These are phyloP conservation scores for Marchantia polymorpha DNA, from an alignment of 225 moss, liverwort and hornwort species.

Conservation along the genomic window DNA sequence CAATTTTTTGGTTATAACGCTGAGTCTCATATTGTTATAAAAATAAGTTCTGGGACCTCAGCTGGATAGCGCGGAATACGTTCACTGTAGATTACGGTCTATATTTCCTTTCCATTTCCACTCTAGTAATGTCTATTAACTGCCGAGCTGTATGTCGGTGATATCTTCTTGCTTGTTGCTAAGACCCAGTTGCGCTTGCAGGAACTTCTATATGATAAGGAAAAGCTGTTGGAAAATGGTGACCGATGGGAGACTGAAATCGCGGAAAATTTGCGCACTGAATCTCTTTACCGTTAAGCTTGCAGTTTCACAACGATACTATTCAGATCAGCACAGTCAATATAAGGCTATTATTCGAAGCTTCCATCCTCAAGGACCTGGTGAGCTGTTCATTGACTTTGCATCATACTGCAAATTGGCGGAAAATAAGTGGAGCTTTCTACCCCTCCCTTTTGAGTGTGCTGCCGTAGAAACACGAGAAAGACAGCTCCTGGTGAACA, in stretches of 20 bases:
- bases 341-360: neutral
- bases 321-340: neutral
- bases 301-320: neutral
- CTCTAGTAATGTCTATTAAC: too few relatives aligned
- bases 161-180: too few relatives aligned
- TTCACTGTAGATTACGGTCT: too few relatives aligned
- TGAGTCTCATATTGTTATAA: too few relatives aligned
- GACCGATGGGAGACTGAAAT: conserved; percentile 97
- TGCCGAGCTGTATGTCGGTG: too few relatives aligned
- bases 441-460: neutral
- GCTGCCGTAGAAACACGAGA: neutral
- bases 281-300: conserved; percentile 72
- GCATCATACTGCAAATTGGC: neutral
- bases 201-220: conserved; percentile 92
- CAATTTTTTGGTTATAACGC: too few relatives aligned
- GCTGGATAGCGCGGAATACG: too few relatives aligned
- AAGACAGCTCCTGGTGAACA: neutral
- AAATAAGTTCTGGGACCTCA: too few relatives aligned
- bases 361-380: conserved; percentile 5
- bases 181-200: conserved; percentile 23
- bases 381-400: neutral
- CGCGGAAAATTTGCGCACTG: conserved; percentile 82
- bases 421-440: conserved; percentile 11
- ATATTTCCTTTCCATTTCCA: too few relatives aligned
- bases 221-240: conserved; percentile 83